Percentiles rank a stretch among this genome's conserved stretches.
phyloP scores from a whole-genome alignment of 1,139 yeast species.

The Wickerhamiella pararugosa region DNA sequence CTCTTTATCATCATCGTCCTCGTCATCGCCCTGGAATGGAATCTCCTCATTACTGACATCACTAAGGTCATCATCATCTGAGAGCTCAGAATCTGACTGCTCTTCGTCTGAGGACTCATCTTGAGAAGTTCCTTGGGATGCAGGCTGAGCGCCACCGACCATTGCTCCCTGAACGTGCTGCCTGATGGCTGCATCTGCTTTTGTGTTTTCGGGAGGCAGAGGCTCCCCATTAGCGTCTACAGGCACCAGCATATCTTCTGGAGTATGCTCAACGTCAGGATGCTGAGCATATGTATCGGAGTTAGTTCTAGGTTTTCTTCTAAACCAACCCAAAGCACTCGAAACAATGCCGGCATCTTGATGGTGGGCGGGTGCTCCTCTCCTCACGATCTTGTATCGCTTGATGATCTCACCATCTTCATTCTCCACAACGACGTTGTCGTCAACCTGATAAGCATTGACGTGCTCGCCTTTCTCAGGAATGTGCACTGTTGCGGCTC shows the following conservation, averaged over 20 bases:
- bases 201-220: too few relatives aligned
- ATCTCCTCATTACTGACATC: constrained; percentile 7
- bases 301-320: neutral
- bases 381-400: constrained; percentile 54
- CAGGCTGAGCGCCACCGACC: neutral
- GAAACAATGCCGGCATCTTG: too few relatives aligned
- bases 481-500: neutral
- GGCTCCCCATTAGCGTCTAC: constrained; percentile 1
- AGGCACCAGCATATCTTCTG: constrained; percentile 16
- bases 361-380: too few relatives aligned
- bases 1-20: constrained; percentile 40
- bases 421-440: constrained; percentile 70
- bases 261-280: constrained; percentile 19
- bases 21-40: constrained; percentile 13
- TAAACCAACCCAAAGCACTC: neutral
- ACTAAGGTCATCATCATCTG: constrained; percentile 17
- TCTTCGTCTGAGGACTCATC: constrained; percentile 18
- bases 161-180: neutral
- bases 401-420: constrained; percentile 85
- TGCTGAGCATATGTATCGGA: neutral
- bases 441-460: constrained; percentile 48
- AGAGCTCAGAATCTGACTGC: constrained; percentile 18
- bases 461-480: constrained; percentile 19
- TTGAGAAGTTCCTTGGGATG: neutral
- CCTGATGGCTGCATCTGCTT: too few relatives aligned